phyloP scores from a whole-genome alignment of 768 basidiomycete genomes.

The Macrolepiota fuliginosa region DNA sequence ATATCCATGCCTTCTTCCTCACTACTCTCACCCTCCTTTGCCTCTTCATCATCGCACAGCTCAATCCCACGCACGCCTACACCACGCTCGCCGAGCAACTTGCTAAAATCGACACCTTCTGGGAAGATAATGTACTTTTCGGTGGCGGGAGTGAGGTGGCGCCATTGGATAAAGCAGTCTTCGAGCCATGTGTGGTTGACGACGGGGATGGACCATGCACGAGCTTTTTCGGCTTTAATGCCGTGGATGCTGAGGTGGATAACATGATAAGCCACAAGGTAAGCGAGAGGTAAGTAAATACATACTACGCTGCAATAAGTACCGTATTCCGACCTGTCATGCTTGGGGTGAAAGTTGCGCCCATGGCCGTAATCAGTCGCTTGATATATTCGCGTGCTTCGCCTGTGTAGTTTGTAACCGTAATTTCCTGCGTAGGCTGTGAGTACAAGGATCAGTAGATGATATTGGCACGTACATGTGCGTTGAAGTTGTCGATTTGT shows the following conservation, averaged over 20 bases:
- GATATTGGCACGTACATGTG: conserved; percentile 46
- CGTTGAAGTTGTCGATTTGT: conserved; percentile 55
- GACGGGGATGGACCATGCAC: conserved; percentile 78
- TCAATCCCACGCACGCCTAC: conserved; percentile 30
- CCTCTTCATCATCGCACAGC: conserved; percentile 21
- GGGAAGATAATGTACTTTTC: conserved; percentile 74
- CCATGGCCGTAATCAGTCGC: conserved; percentile 73
- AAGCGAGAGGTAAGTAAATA: conserved; percentile 10
- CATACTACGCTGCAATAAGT: conserved; percentile 83
- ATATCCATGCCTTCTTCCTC: conserved; percentile 5
- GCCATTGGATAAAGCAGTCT: conserved; percentile 84
- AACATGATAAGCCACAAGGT: not conserved
- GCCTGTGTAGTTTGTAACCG: conserved; percentile 88
- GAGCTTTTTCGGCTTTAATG: conserved; percentile 70
- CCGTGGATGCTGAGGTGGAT: conserved; percentile 33
- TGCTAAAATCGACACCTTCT: conserved; percentile 61
- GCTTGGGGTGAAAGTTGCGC: conserved; percentile 77
- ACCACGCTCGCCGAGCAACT: conserved; percentile 39
- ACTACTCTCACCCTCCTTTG: conserved; percentile 17
- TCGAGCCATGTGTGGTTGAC: conserved; percentile 93
- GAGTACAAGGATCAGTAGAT: not conserved
- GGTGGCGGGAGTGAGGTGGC: conserved; percentile 55
- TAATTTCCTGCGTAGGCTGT: conserved; percentile 54
- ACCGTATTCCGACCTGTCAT: conserved; percentile 78
- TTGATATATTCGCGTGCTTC: conserved; percentile 86